phyloP scores from a whole-genome alignment of 202 grass and related monocot genomes.

The Dendrocalamus latiflorus region DNA sequence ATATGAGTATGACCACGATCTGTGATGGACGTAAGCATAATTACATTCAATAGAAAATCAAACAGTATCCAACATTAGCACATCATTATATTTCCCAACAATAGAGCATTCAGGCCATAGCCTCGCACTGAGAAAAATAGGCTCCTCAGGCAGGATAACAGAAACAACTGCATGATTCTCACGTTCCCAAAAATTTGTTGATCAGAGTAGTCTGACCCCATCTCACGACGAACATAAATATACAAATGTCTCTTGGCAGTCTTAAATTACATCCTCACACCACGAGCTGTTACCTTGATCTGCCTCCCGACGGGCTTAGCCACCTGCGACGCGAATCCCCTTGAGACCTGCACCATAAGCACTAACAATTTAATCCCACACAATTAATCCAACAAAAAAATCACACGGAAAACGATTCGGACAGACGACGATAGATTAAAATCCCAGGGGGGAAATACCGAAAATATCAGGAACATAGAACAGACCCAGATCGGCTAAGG shows the following conservation, averaged over 20 bases:
- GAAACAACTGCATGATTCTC: neutral
- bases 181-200: neutral
- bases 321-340: conserved; percentile 38
- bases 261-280: neutral
- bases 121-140: neutral
- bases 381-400: neutral
- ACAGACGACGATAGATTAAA: too few relatives aligned
- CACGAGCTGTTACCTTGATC: conserved; percentile 32
- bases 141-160: neutral
- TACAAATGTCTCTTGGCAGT: neutral
- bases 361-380: neutral
- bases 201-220: neutral
- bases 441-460: too few relatives aligned
- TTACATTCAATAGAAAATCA: neutral
- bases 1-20: neutral
- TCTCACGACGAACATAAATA: neutral
- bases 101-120: neutral
- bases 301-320: conserved; percentile 21
- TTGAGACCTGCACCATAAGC: conserved; percentile 25
- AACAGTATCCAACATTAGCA: neutral
- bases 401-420: neutral
- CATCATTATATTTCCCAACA: neutral
- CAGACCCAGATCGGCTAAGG: neutral
- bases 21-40: neutral
- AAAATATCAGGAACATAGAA: neutral